phyloP scores from a whole-genome alignment of 257 asterid species.

The Nicotiana tabacum region DNA sequence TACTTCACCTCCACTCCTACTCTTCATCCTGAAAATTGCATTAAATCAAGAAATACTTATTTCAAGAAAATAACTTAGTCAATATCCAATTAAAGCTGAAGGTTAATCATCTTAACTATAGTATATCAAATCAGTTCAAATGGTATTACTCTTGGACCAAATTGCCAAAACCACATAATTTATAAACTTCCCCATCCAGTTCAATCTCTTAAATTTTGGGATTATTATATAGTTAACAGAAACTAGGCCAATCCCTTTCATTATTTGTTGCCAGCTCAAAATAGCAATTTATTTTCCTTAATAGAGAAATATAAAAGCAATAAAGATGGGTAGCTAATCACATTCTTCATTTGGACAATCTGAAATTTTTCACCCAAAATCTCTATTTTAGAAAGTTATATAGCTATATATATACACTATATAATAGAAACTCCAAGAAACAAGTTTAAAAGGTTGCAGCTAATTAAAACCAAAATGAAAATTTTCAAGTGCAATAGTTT shows the following conservation, averaged over 20 bases:
- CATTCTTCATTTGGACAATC: constrained; percentile 7
- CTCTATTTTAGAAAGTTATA: background rate
- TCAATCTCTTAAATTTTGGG: too few relatives aligned
- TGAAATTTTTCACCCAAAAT: background rate
- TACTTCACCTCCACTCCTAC: too few relatives aligned
- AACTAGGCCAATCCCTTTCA: too few relatives aligned
- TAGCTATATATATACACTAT: background rate
- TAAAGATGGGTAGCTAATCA: constrained; percentile 20
- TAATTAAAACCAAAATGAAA: constrained; percentile 9
- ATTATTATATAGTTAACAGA: too few relatives aligned
- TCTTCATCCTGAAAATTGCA: too few relatives aligned
- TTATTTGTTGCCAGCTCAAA: background rate
- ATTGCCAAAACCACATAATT: background rate
- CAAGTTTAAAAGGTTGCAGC: background rate
- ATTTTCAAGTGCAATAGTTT: background rate
- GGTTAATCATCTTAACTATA: background rate
- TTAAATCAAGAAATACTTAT: too few relatives aligned
- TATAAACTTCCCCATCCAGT: too few relatives aligned
- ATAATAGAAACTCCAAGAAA: background rate
- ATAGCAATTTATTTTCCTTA: background rate
- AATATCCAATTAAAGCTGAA: background rate
- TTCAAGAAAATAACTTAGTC: background rate
- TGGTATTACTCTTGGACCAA: background rate
- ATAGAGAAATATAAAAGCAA: background rate
- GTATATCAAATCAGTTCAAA: background rate